Conservation (phyloP, 352 stramenopile genomes). For the Salisapilia sapeloensis region DNA sequence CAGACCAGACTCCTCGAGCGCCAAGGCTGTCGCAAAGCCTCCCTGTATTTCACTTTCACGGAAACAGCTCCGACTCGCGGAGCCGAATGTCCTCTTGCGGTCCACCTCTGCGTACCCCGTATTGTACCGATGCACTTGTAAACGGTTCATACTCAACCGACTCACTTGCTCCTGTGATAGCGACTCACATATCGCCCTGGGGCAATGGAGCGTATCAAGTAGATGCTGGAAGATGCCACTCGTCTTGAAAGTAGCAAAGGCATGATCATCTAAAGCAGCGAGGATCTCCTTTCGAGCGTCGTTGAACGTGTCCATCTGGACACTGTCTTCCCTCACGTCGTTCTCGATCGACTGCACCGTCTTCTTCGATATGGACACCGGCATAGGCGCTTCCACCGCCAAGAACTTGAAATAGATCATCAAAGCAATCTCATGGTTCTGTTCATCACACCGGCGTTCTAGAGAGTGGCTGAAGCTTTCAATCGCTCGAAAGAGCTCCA, state of each 20-base stretch:
- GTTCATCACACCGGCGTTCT: slow-evolving; percentile 25
- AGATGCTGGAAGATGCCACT: slow-evolving; percentile 27
- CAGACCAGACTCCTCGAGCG: no score
- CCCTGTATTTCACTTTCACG: no score
- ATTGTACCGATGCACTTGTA: no score
- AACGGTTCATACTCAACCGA: slow-evolving; percentile 20
- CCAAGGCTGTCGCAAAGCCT: no score
- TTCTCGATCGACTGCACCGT: slow-evolving; percentile 18
- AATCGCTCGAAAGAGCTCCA: slow-evolving; percentile 41
- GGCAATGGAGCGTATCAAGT: slow-evolving; percentile 20
- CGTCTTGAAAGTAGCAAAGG: slow-evolving; percentile 27
- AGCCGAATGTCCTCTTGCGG: no score
- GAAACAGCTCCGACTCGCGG: no score
- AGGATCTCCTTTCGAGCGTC: slow-evolving; percentile 24
- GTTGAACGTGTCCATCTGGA: slow-evolving; percentile 24
- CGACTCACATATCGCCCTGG: slow-evolving; percentile 15
- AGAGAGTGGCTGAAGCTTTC: slow-evolving; percentile 48
- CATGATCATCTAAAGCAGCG: slow-evolving; percentile 22
- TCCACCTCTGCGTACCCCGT: no score
- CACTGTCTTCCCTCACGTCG: slow-evolving; percentile 15
- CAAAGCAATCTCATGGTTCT: slow-evolving; percentile 25
- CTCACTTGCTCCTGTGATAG: slow-evolving; percentile 16
- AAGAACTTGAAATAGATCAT: slow-evolving; percentile 49
- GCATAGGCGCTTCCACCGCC: slow-evolving; percentile 10
- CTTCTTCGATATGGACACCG: slow-evolving; percentile 12